Percentiles rank a stretch among this genome's conserved stretches.
Evolutionary conservation across 345 rosid genomes (phyloP).

Genomic region (Acer saccharum): DNA sequence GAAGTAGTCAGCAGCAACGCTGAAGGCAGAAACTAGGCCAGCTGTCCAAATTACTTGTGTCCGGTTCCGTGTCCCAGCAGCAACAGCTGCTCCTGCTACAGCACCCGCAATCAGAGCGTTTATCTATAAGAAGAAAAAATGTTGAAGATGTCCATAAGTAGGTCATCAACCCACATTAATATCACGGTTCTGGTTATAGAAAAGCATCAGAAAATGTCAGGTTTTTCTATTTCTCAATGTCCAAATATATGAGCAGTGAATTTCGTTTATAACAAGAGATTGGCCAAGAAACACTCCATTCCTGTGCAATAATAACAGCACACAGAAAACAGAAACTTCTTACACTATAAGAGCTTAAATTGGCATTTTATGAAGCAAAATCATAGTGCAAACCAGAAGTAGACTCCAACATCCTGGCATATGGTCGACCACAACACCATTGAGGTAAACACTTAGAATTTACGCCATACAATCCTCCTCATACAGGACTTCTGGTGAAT

Average conservation of each 20-base stretch:
- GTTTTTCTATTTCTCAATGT: background rate
- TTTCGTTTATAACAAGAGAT: background rate
- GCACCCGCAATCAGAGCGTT: slow-evolving; percentile 81
- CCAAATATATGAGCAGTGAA: background rate
- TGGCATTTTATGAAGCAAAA: background rate
- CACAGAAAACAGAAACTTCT: background rate
- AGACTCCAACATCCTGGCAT: background rate
- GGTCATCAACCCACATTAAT: background rate
- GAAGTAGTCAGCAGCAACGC: slow-evolving; percentile 67
- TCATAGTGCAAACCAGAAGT: background rate
- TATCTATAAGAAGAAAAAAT: slow-evolving; percentile 39
- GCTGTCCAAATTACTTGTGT: slow-evolving; percentile 55
- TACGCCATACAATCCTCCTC: background rate
- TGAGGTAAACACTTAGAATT: background rate
- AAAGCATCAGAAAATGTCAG: background rate
- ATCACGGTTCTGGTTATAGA: background rate
- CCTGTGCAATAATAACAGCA: background rate
- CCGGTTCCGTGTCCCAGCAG: slow-evolving; percentile 66
- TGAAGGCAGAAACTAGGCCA: slow-evolving; percentile 63
- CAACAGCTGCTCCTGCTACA: slow-evolving; percentile 76
- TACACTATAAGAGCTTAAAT: background rate
- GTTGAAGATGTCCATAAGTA: slow-evolving; percentile 8
- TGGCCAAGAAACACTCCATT: background rate
- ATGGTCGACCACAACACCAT: background rate
- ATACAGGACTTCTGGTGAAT: background rate